Evolutionary conservation across 306 rosid genomes (phyloP).

Genomic region (Gillenia trifoliata): DNA sequence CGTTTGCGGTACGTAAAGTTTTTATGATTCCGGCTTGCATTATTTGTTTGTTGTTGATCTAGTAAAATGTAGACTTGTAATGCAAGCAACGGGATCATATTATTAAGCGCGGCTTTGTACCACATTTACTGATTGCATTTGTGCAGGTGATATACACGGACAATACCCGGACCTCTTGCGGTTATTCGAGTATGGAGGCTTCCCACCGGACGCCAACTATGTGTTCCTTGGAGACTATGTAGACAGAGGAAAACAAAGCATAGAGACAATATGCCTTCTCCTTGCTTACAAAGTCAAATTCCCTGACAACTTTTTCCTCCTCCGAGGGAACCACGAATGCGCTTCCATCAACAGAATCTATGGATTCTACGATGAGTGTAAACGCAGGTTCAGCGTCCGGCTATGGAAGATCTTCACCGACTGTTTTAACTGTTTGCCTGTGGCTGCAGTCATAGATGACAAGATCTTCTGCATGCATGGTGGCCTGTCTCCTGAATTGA

Average conservation of each 20-base stretch:
- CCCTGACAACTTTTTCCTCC: slow-evolving; percentile 79
- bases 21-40: not conserved
- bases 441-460: slow-evolving; percentile 75
- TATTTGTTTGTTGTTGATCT: not conserved
- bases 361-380: slow-evolving; percentile 89
- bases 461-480: slow-evolving; percentile 93
- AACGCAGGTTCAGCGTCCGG: slow-evolving; percentile 74
- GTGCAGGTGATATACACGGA: slow-evolving; percentile 86
- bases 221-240: slow-evolving; percentile 90
- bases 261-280: slow-evolving; percentile 73
- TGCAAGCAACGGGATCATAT: not conserved
- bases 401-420: slow-evolving; percentile 83
- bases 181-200: slow-evolving; percentile 73
- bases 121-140: not conserved
- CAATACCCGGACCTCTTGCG: slow-evolving; percentile 83
- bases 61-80: not conserved
- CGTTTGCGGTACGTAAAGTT: slow-evolving; percentile 58
- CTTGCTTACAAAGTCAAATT: slow-evolving; percentile 73
- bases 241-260: slow-evolving; percentile 90
- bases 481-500: slow-evolving; percentile 78
- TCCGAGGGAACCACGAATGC: slow-evolving; percentile 86
- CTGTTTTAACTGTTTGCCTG: slow-evolving; percentile 82
- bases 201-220: slow-evolving; percentile 77
- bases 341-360: slow-evolving; percentile 88
- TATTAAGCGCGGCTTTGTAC: not conserved